phyloP scores from a whole-genome alignment of 2,329 filamentous ascomycete genomes.

The Lasiodiplodia gonubiensis region DNA sequence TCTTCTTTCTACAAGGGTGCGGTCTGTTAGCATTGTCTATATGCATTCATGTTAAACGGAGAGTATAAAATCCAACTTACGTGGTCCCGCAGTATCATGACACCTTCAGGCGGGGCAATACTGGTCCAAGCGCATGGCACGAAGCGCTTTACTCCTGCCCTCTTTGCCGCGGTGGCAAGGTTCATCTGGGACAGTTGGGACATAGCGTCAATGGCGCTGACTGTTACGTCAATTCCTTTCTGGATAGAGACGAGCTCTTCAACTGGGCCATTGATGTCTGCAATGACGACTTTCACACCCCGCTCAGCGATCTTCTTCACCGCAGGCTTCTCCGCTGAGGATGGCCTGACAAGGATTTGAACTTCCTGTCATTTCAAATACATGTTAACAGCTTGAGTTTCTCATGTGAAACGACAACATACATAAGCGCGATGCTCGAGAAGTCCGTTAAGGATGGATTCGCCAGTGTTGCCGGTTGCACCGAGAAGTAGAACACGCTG shows the following conservation, averaged over 20 bases:
- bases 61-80: slow-evolving; percentile 33
- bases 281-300: slow-evolving; percentile 8
- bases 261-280: not conserved
- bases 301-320: slow-evolving; percentile 14
- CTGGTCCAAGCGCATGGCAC: slow-evolving; percentile 43
- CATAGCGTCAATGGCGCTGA: not conserved
- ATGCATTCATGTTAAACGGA: not conserved
- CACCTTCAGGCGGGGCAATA: slow-evolving; percentile 50
- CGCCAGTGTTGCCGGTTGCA: slow-evolving; percentile 3
- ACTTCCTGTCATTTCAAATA: not conserved
- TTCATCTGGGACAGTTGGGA: not conserved
- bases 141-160: slow-evolving; percentile 41
- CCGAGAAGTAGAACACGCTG: slow-evolving; percentile 8
- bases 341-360: slow-evolving; percentile 1
- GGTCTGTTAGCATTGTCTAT: not conserved
- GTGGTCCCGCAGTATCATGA: slow-evolving; percentile 50
- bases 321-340: slow-evolving; percentile 4
- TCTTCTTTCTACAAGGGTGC: not conserved
- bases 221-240: not conserved
- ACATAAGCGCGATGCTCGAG: slow-evolving; percentile 6
- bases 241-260: not conserved
- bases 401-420: not conserved
- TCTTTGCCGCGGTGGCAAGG: slow-evolving; percentile 34
- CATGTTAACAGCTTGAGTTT: not conserved
- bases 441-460: slow-evolving; percentile 11